These are phyloP conservation scores for Phaffomyces thermotolerans DNA, from an alignment of 805 yeast species.

Conservation along the genomic window DNA sequence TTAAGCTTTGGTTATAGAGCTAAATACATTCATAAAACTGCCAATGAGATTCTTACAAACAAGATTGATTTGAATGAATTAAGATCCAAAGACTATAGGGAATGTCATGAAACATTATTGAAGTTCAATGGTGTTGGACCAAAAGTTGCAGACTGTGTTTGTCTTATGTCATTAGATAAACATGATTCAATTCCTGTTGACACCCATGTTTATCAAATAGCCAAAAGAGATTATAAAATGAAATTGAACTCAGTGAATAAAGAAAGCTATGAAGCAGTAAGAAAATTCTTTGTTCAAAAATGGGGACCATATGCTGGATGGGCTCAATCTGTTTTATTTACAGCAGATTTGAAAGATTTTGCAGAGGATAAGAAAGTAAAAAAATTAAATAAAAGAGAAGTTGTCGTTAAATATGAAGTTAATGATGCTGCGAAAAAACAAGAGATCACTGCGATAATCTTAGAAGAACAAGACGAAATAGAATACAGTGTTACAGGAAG, in stretches of 20 bases:
- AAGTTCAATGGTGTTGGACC: constrained; percentile 89
- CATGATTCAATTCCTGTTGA: constrained; percentile 91
- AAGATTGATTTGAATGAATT: constrained; percentile 33
- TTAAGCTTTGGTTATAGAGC: constrained; percentile 88
- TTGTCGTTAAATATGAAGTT: constrained; percentile 2
- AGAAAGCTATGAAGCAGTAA: constrained; percentile 36
- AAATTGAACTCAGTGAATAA: constrained; percentile 27
- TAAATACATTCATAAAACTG: constrained; percentile 75
- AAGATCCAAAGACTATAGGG: constrained; percentile 39
- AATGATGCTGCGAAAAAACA: background rate
- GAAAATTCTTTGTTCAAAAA: constrained; percentile 48
- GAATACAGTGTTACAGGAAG: constrained; percentile 24
- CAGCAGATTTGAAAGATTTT: constrained; percentile 71
- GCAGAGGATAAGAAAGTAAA: constrained; percentile 51
- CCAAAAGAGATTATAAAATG: constrained; percentile 69
- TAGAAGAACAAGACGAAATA: constrained; percentile 12
- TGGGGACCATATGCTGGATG: constrained; percentile 97
- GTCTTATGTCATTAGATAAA: constrained; percentile 83
- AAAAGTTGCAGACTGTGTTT: constrained; percentile 95
- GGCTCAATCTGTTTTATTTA: constrained; percentile 94
- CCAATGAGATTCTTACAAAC: constrained; percentile 34
- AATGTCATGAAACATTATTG: constrained; percentile 52
- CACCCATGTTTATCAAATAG: constrained; percentile 90
- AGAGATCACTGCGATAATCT: too few species aligned
- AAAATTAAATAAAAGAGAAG: constrained; percentile 12